Evolutionary conservation across 805 yeast species (phyloP).

Genomic region (Suhomyces pyralidae): DNA sequence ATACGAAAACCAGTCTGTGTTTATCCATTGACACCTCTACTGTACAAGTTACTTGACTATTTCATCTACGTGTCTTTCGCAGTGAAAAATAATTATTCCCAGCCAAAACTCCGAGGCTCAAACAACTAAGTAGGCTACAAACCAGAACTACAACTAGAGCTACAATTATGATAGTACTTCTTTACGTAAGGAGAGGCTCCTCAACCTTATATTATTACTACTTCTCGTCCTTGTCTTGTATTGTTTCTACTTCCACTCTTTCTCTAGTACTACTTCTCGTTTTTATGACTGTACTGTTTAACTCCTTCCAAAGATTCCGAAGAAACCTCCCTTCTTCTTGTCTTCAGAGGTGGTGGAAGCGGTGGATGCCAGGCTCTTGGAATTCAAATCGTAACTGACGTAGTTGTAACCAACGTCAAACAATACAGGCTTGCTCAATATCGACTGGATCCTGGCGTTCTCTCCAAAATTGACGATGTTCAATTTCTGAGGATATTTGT

Average conservation of each 20-base stretch:
- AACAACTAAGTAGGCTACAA: no score
- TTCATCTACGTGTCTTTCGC: background rate
- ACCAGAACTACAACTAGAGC: no score
- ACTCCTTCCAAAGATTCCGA: slow-evolving; percentile 60
- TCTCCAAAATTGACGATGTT: slow-evolving; percentile 21
- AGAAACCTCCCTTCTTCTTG: slow-evolving; percentile 60
- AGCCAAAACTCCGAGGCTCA: no score
- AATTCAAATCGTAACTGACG: slow-evolving; percentile 47
- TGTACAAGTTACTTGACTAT: background rate
- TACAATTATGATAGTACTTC: no score
- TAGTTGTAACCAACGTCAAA: slow-evolving; percentile 90
- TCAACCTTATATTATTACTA: background rate
- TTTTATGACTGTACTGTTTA: background rate
- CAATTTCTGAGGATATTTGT: slow-evolving; percentile 33
- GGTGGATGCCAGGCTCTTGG: slow-evolving; percentile 11
- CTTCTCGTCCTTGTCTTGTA: background rate
- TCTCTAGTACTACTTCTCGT: background rate
- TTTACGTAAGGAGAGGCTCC: no score
- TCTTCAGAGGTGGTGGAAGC: slow-evolving; percentile 11
- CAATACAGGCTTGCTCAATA: slow-evolving; percentile 81
- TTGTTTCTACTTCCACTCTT: no score
- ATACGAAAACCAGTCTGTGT: slow-evolving; percentile 21
- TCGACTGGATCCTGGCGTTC: slow-evolving; percentile 46
- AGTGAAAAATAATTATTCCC: background rate
- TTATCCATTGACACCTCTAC: slow-evolving; percentile 11